Percentiles rank a stretch among this genome's conserved stretches.
These are phyloP conservation scores for Middelhovenomyces tepae DNA, from an alignment of 805 yeast genomes.

Conservation along the genomic window DNA sequence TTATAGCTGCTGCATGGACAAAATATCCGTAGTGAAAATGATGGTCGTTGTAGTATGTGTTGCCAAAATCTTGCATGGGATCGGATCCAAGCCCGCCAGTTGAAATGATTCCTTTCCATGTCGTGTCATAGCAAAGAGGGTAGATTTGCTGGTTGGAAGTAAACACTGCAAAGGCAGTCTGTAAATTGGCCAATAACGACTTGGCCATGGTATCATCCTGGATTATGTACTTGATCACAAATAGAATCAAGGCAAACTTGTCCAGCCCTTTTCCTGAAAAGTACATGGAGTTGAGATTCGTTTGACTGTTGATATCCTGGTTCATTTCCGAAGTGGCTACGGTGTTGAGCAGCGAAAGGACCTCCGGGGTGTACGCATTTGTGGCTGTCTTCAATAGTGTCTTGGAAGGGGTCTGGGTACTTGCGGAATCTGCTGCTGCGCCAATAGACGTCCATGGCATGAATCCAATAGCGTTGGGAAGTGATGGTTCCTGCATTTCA, in stretches of 20 bases:
- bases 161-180: constrained; percentile 56
- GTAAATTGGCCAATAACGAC: constrained; percentile 44
- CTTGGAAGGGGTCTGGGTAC: too few relatives aligned
- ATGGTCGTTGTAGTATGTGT: constrained; percentile 74
- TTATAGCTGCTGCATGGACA: constrained; percentile 72
- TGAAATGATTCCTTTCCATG: constrained; percentile 73
- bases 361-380: constrained; percentile 36
- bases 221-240: constrained; percentile 53
- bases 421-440: background rate
- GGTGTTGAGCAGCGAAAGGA: constrained; percentile 29
- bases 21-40: constrained; percentile 84
- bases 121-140: constrained; percentile 63
- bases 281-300: constrained; percentile 73
- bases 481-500: constrained; percentile 24
- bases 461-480: constrained; percentile 35
- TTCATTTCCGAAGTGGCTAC: constrained; percentile 40
- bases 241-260: constrained; percentile 72
- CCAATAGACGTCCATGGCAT: constrained; percentile 29
- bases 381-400: too few relatives aligned
- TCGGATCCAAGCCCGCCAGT: constrained; percentile 45
- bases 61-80: constrained; percentile 59
- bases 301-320: constrained; percentile 40
- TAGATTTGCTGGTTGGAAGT: constrained; percentile 51
- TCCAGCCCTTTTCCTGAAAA: constrained; percentile 77
- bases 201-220: constrained; percentile 42